phyloP scores from a whole-genome alignment of 495 filamentous ascomycete species.

The Lasiosphaeria ovina region DNA sequence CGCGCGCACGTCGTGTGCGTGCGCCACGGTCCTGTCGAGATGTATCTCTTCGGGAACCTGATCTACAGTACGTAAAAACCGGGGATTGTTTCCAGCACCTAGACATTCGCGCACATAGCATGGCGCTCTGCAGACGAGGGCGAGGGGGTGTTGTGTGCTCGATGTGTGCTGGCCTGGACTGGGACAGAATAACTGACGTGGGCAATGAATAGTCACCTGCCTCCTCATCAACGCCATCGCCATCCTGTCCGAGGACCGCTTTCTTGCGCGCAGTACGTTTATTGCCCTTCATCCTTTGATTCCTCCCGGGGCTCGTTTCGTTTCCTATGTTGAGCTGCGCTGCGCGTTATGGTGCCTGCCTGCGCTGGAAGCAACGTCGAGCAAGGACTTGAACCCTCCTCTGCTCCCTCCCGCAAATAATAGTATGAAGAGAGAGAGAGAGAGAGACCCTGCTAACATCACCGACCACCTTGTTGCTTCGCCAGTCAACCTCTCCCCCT shows the following conservation, averaged over 20 bases:
- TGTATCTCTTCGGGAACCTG: slow-evolving; percentile 71
- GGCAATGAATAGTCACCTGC: slow-evolving; percentile 57
- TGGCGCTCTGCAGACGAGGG: no score
- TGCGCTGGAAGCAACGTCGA: not conserved
- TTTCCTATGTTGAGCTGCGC: slow-evolving; percentile 3
- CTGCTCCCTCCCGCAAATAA: no score
- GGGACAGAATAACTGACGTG: slow-evolving; percentile 1
- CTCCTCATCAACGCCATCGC: slow-evolving; percentile 93
- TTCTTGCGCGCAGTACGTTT: slow-evolving; percentile 85
- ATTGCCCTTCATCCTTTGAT: not conserved
- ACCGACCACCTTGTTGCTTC: not conserved
- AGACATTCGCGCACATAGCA: no score
- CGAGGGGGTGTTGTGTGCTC: no score
- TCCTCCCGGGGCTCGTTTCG: not conserved
- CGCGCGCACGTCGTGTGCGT: not conserved
- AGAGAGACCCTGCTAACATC: not conserved
- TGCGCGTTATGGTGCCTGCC: not conserved
- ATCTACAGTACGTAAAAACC: slow-evolving; percentile 57
- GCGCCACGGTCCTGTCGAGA: slow-evolving; percentile 32
- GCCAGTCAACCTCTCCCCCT: slow-evolving; percentile 76
- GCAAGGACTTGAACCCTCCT: no score
- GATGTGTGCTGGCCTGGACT: no score
- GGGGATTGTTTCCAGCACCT: no score
- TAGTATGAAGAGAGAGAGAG: not conserved
- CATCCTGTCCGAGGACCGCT: slow-evolving; percentile 95